Evolutionary conservation across 495 filamentous ascomycete genomes (phyloP).

Genomic region (Penicillium cinerascens): DNA sequence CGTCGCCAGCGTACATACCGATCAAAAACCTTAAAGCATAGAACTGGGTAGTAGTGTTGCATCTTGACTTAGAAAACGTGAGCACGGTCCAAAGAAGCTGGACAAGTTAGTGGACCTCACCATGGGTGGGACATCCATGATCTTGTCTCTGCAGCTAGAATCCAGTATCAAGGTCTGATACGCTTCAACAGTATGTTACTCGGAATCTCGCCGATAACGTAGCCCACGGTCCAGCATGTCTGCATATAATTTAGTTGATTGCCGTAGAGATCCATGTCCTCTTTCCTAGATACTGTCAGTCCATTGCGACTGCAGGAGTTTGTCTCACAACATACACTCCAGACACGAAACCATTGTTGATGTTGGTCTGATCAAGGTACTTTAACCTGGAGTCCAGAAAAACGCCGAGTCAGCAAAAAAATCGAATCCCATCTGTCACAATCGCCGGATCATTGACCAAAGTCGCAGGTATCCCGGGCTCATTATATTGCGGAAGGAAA

Average conservation of each 20-base stretch:
- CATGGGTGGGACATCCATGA: no score
- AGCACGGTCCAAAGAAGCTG: conserved; percentile 54
- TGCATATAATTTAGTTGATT: conserved; percentile 52
- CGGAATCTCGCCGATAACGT: conserved; percentile 61
- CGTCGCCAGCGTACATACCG: conserved; percentile 32
- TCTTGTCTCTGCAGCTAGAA: conserved; percentile 47
- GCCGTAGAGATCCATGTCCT: conserved; percentile 55
- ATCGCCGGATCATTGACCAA: conserved; percentile 49
- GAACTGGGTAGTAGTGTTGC: conserved; percentile 45
- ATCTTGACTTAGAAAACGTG: conserved; percentile 47
- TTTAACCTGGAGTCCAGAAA: conserved; percentile 42
- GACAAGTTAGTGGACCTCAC: background rate
- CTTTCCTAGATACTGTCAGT: conserved; percentile 46
- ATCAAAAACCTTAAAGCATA: conserved; percentile 59
- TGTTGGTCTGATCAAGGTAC: conserved; percentile 55
- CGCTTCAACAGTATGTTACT: conserved; percentile 56
- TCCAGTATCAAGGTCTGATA: conserved; percentile 55
- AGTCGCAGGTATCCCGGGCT: conserved; percentile 21
- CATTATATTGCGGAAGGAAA: conserved; percentile 50
- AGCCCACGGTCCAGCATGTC: conserved; percentile 59
- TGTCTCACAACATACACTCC: conserved; percentile 31
- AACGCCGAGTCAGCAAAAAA: no score
- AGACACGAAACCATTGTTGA: conserved; percentile 54
- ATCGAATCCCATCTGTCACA: conserved; percentile 25
- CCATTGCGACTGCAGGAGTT: background rate